Percentiles rank a stretch among this genome's conserved stretches.
phyloP scores from a whole-genome alignment of 148 eudicot genomes.

The Cornus kousa region DNA sequence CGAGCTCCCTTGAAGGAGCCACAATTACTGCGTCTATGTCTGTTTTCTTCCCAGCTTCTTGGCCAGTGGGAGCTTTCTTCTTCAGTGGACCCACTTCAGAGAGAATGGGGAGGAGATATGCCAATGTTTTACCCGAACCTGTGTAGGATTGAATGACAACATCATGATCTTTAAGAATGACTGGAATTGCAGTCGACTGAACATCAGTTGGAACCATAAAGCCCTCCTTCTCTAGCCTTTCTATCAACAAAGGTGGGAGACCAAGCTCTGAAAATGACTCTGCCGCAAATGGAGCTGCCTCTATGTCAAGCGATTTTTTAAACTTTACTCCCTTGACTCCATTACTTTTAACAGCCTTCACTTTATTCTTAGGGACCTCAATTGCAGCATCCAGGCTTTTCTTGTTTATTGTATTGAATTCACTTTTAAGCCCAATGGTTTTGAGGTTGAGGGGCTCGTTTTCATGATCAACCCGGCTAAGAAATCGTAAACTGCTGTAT shows the following conservation, averaged over 20 bases:
- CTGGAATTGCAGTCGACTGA: conserved; percentile 82
- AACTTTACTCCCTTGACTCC: conserved; percentile 12
- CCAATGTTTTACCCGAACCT: conserved; percentile 94
- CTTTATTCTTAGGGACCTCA: conserved; percentile 44
- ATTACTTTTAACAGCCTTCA: conserved; percentile 35
- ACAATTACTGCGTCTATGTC: conserved; percentile 85
- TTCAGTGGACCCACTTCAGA: conserved; percentile 73
- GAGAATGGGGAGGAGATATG: conserved; percentile 89
- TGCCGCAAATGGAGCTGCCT: conserved; percentile 76
- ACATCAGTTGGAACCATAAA: conserved; percentile 77
- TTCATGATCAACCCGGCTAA: conserved; percentile 30
- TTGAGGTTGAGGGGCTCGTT: conserved; percentile 62
- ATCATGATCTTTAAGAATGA: conserved; percentile 66
- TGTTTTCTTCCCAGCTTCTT: conserved; percentile 35
- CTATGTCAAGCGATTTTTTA: conserved; percentile 50
- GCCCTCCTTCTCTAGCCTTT: conserved; percentile 75
- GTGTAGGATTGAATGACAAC: conserved; percentile 95
- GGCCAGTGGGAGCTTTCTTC: conserved; percentile 19
- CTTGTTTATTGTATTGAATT: conserved; percentile 25
- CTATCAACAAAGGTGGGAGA: conserved; percentile 65
- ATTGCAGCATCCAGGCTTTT: conserved; percentile 25
- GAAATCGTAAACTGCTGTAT: conserved; percentile 35
- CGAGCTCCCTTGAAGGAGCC: conserved; percentile 94
- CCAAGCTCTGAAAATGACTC: conserved; percentile 86
- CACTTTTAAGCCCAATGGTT: conserved; percentile 56